A percentile compares a stretch with the other conserved stretches of the same genome.
These are phyloP conservation scores for Volutella citrinella DNA, from an alignment of 2,329 filamentous ascomycete genomes.

Conservation along the genomic window DNA sequence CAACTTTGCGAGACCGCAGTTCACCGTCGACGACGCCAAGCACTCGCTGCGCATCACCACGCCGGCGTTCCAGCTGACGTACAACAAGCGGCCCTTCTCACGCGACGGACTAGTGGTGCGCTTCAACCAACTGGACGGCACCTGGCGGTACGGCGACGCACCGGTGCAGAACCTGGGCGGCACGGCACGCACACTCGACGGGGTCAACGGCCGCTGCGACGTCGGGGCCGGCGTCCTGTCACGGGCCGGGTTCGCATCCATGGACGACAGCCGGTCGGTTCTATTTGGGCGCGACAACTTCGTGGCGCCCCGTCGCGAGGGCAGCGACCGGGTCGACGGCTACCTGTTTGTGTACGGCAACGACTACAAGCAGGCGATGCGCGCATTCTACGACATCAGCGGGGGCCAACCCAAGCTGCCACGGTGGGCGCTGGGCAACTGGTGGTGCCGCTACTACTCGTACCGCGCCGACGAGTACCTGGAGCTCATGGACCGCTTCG, in stretches of 20 bases:
- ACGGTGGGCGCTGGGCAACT: constrained; percentile 59
- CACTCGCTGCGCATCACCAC: constrained; percentile 54
- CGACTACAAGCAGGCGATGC: constrained; percentile 53
- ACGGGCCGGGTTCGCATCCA: constrained; percentile 44
- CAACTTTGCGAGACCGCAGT: constrained; percentile 39
- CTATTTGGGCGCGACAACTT: constrained; percentile 53
- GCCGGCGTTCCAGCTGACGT: constrained; percentile 51
- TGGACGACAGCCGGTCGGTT: constrained; percentile 57
- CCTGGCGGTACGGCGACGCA: constrained; percentile 44
- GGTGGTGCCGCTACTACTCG: constrained; percentile 63
- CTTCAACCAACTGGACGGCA: constrained; percentile 39
- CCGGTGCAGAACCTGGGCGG: constrained; percentile 38
- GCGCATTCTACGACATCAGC: constrained; percentile 52
- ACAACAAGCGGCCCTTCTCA: constrained; percentile 56
- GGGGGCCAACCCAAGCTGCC: constrained; percentile 55
- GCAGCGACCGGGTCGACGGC: constrained; percentile 51
- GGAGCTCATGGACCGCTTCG: constrained; percentile 54
- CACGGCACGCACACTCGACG: constrained; percentile 54
- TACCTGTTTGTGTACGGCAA: constrained; percentile 60
- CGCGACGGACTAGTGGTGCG: constrained; percentile 44
- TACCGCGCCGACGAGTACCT: constrained; percentile 56
- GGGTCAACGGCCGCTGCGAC: constrained; percentile 46
- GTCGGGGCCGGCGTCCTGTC: constrained; percentile 51
- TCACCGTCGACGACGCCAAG: constrained; percentile 43
- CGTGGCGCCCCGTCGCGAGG: constrained; percentile 43